Conservation (phyloP, 2,329 filamentous ascomycete genomes). For the Blastomyces emzantsi region DNA sequence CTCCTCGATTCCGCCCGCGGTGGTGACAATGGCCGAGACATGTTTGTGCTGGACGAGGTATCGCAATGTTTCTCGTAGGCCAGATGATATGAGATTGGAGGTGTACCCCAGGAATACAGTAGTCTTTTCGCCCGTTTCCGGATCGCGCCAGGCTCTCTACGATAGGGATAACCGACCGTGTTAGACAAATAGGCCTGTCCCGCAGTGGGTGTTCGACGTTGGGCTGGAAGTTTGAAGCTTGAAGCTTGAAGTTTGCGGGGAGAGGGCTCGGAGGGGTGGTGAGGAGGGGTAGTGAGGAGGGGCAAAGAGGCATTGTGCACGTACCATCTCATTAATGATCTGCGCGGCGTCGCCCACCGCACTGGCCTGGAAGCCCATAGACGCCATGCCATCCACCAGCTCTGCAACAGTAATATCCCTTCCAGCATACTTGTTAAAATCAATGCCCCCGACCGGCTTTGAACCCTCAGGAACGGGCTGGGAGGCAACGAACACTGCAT, state of each 20-base stretch:
- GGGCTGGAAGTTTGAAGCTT: not conserved
- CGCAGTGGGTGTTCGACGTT: not conserved
- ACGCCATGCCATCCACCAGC: slow-evolving; percentile 67
- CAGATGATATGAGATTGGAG: slow-evolving; percentile 94
- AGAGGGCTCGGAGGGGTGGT: too few relatives aligned
- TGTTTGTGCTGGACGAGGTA: slow-evolving; percentile 91
- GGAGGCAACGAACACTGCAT: slow-evolving; percentile 78
- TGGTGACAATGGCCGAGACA: slow-evolving; percentile 87
- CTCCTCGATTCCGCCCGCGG: slow-evolving; percentile 90
- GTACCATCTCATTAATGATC: slow-evolving; percentile 93
- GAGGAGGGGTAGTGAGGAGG: not conserved
- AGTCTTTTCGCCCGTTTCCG: slow-evolving; percentile 67
- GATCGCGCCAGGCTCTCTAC: slow-evolving; percentile 70
- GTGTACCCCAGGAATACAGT: slow-evolving; percentile 98
- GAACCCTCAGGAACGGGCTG: slow-evolving; percentile 69
- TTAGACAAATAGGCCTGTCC: not conserved
- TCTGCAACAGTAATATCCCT: slow-evolving; percentile 76
- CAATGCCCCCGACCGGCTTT: slow-evolving; percentile 78
- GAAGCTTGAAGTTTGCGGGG: too few relatives aligned
- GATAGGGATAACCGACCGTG: slow-evolving; percentile 12
- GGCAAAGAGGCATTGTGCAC: slow-evolving; percentile 11
- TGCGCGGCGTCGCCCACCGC: slow-evolving; percentile 77
- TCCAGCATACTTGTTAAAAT: slow-evolving; percentile 71
- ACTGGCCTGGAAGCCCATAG: slow-evolving; percentile 78
- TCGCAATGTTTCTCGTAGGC: slow-evolving; percentile 79